phyloP scores from a whole-genome alignment of 2,329 filamentous ascomycete genomes.

The Epichloe amarillans region DNA sequence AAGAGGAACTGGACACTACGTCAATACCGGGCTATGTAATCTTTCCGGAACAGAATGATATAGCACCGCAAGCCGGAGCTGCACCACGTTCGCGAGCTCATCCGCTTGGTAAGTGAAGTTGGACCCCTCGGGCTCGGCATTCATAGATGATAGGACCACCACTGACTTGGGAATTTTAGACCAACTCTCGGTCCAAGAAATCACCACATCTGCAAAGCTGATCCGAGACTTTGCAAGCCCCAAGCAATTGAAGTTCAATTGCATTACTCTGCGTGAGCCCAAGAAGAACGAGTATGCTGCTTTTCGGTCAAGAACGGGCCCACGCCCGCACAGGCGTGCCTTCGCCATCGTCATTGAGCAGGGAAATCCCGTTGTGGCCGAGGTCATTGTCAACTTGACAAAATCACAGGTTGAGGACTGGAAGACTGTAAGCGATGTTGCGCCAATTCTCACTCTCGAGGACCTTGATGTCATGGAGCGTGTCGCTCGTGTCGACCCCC shows the following conservation, averaged over 20 bases:
- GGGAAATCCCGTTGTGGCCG: slow-evolving; percentile 25
- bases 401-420: slow-evolving; percentile 26
- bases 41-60: slow-evolving; percentile 28
- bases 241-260: slow-evolving; percentile 37
- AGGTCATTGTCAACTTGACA: slow-evolving; percentile 38
- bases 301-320: slow-evolving; percentile 35
- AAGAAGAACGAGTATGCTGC: slow-evolving; percentile 50
- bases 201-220: slow-evolving; percentile 33
- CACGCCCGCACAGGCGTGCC: slow-evolving; percentile 35
- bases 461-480: slow-evolving; percentile 65
- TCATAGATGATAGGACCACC: neutral
- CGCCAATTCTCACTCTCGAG: slow-evolving; percentile 56
- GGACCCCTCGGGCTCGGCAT: neutral
- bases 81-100: slow-evolving; percentile 18
- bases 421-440: slow-evolving; percentile 33
- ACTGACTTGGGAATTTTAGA: slow-evolving; percentile 16
- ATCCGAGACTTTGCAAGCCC: slow-evolving; percentile 26
- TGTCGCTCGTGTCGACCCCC: slow-evolving; percentile 52
- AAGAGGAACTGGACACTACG: slow-evolving; percentile 21
- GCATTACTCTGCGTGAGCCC: slow-evolving; percentile 53
- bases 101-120: slow-evolving; percentile 20
- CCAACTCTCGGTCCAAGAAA: slow-evolving; percentile 41
- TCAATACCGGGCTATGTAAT: slow-evolving; percentile 32
- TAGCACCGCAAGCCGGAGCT: slow-evolving; percentile 21
- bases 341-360: slow-evolving; percentile 35